These are phyloP conservation scores for Ophiostoma ulmi DNA, from an alignment of 2,329 filamentous ascomycete species.

Conservation along the genomic window DNA sequence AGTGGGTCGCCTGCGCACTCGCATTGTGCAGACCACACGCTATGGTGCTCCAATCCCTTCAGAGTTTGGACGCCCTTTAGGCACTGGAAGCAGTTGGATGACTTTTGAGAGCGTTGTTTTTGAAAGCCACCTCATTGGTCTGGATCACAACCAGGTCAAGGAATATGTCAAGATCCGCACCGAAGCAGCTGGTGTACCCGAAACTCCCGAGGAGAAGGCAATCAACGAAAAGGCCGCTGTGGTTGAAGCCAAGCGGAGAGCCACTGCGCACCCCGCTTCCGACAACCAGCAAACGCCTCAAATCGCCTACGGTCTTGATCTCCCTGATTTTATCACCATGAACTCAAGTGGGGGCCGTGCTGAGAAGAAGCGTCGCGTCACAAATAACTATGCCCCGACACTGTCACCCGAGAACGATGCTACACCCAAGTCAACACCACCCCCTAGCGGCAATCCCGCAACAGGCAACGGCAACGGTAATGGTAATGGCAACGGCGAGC, in stretches of 20 bases:
- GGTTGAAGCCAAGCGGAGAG: slow-evolving; percentile 43
- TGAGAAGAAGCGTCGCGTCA: slow-evolving; percentile 46
- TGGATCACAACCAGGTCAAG: slow-evolving; percentile 55
- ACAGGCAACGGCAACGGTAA: not conserved
- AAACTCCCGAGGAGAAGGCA: slow-evolving; percentile 38
- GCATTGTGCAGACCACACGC: slow-evolving; percentile 49
- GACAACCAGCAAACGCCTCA: slow-evolving; percentile 42
- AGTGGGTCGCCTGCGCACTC: slow-evolving; percentile 55
- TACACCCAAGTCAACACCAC: not conserved
- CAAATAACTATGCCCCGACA: slow-evolving; percentile 8
- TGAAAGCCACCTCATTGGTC: slow-evolving; percentile 49
- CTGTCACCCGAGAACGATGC: slow-evolving; percentile 5
- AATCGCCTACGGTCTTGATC: slow-evolving; percentile 48
- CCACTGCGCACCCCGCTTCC: slow-evolving; percentile 40
- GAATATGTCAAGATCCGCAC: slow-evolving; percentile 56
- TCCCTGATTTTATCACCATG: slow-evolving; percentile 40
- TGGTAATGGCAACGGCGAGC: not conserved
- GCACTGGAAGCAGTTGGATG: slow-evolving; percentile 59
- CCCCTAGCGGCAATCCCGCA: slow-evolving; percentile 12
- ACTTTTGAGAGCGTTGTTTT: slow-evolving; percentile 59
- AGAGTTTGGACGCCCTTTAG: slow-evolving; percentile 49
- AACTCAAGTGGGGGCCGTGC: slow-evolving; percentile 31
- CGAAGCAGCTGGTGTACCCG: slow-evolving; percentile 34
- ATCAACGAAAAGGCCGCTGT: slow-evolving; percentile 42
- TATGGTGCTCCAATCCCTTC: slow-evolving; percentile 44